Evolutionary conservation across 2,329 filamentous ascomycete genomes (phyloP), one percentile per base, ranked within the genome.

Genomic region (Claviceps monticola): DNA sequence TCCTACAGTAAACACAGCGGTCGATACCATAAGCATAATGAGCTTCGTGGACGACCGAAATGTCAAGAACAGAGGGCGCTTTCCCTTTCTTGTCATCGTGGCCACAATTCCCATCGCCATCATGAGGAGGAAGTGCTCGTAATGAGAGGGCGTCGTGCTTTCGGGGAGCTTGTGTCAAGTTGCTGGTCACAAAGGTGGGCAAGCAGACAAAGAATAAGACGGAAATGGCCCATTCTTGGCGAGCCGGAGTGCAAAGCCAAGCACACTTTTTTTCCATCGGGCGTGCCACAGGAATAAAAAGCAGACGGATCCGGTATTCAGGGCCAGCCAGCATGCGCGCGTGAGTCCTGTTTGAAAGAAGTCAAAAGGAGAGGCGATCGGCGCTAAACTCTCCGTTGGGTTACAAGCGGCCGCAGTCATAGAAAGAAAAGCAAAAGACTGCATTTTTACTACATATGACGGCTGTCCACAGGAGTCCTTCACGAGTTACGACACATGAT

Each of bases 1-100:
- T 19, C 49, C 48, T 57, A 66, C 65, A 44, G 65, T 65, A 48
- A 66, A 67, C n/a, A 66, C 58, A 26, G 65, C 65, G 56, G 62
- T 64, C 21, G 62, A 59, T 21, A 62, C 63, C 23, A 63, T 65
- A 16, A 61, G 58, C 26, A 66, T 60, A 45, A 67, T 65, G 21
- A 66, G 56, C 9, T 56, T 56, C 47, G 63, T 54, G 23, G 65
- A 67, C 21, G 64, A 66, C 14, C 65, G 62, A 49, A 62, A 45
- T 50, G 60, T 55, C 44, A 67, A 54, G 17, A 64, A 52, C 16
- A 58, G 21, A 2, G 64, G 65, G 37, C 58, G 60, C 51, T 62
- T 61, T 52, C 46, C 51, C 38, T 46, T 51, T 45, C 56, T 51
- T 39, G 42, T 51, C 14, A 55, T n/a, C 16, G 29, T 36, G 21